Conservation (phyloP, 345 rosid genomes). For the Eucalyptus paniculata region DNA sequence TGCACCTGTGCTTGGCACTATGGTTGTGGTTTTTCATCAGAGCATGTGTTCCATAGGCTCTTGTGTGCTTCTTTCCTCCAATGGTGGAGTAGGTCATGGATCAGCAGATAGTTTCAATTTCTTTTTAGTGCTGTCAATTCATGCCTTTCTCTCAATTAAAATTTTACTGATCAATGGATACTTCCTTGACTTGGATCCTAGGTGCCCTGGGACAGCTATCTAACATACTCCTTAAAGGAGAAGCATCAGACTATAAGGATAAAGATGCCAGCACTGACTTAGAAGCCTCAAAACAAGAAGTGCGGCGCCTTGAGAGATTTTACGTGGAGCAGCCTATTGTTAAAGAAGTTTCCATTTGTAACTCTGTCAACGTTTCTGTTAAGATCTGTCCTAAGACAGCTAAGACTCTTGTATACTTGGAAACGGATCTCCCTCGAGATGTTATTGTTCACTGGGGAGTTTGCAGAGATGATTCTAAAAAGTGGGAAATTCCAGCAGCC, state of each 20-base stretch:
- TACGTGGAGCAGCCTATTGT: slow-evolving; percentile 61
- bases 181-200: slow-evolving; percentile 11
- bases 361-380: slow-evolving; percentile 49
- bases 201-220: slow-evolving; percentile 53
- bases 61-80: background rate
- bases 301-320: slow-evolving; percentile 37
- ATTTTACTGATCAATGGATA: background rate
- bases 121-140: background rate
- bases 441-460: slow-evolving; percentile 96
- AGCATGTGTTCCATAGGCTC: background rate
- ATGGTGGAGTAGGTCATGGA: background rate
- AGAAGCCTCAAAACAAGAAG: slow-evolving; percentile 24
- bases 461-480: slow-evolving; percentile 60
- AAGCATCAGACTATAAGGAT: slow-evolving; percentile 13
- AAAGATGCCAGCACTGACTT: slow-evolving; percentile 14
- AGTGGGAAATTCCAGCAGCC: slow-evolving; percentile 77
- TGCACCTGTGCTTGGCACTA: background rate
- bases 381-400: slow-evolving; percentile 54
- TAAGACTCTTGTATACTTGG: slow-evolving; percentile 48
- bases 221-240: slow-evolving; percentile 31
- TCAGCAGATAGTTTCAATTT: background rate
- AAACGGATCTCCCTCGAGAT: slow-evolving; percentile 78
- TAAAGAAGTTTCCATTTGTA: slow-evolving; percentile 30
- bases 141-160: background rate
- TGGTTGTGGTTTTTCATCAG: background rate